These are phyloP conservation scores for Stephanodiscus minutulus DNA, from an alignment of 108 stramenopile genomes.

Conservation along the genomic window DNA sequence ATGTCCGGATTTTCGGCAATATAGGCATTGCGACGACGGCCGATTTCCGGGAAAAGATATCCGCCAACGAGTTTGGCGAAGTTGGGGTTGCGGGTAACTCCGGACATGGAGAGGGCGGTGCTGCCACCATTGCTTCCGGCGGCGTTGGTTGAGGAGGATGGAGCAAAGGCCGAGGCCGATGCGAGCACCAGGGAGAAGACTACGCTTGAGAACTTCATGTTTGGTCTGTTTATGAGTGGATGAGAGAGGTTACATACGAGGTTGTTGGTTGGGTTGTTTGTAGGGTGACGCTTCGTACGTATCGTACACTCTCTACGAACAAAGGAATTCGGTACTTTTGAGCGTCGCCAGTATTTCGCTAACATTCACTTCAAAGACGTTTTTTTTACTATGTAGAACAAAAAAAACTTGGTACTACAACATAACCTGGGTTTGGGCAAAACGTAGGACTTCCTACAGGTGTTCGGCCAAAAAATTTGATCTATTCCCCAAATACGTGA, in stretches of 20 bases:
- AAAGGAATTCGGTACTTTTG: too few species aligned
- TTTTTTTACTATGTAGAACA: too few species aligned
- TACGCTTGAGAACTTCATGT: slow-evolving; percentile 48
- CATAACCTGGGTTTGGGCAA: too few species aligned
- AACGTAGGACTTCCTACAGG: too few species aligned
- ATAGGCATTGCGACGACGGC: slow-evolving; percentile 91
- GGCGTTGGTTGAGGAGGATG: slow-evolving; percentile 22
- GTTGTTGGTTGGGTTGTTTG: not conserved
- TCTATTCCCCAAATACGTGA: too few species aligned
- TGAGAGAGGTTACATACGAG: not conserved
- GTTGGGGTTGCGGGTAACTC: slow-evolving; percentile 86
- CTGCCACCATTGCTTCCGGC: not conserved
- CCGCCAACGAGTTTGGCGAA: slow-evolving; percentile 91
- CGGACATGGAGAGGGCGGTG: slow-evolving; percentile 50
- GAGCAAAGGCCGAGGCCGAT: slow-evolving; percentile 50
- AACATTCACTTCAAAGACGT: too few species aligned
- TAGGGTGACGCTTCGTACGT: too few species aligned
- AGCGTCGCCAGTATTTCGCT: too few species aligned
- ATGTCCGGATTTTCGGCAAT: slow-evolving; percentile 91
- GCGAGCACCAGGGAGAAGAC: slow-evolving; percentile 34
- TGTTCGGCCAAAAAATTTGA: too few species aligned
- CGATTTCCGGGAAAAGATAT: slow-evolving; percentile 97
- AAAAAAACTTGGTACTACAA: too few species aligned
- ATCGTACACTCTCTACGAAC: too few species aligned
- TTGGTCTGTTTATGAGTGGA: not conserved